Evolutionary conservation across 305 asterid species (phyloP), one percentile per base, ranked within the genome.

Genomic region (Lippia alba): DNA sequence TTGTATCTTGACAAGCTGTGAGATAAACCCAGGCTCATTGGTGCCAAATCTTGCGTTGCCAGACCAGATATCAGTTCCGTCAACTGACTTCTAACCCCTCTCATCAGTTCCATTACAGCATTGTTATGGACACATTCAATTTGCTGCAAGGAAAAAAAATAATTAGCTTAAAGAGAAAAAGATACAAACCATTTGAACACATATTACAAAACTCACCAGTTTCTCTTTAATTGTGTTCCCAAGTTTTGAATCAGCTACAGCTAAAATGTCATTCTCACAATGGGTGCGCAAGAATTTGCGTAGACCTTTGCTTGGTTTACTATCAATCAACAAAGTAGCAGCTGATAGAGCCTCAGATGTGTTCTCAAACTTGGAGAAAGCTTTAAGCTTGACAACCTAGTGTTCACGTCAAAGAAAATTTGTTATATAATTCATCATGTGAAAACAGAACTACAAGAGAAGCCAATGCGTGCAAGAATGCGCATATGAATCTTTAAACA

Each of bases 281-380:
- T 91, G 97, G 56, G 80, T 76, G 12, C 92, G 90, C 77, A 91
- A 81, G 74, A 94, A 94, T 67, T 90, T 94, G 40, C 99, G 89
- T 3, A 94, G 89, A 44, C 96, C 97, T 78, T 91, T 94, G 89
- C 95, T 94, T 19, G 95, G 96, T 79, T 94, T 91, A 71, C 99
- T 87, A 17, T 94, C 97, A 0, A 88, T 85, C 84, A 91, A 74
- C 64, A 91, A 71, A 4, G 96, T 88, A 53, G 97, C 87, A 12
- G 93, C 96, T 19, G 97, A 78, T 58, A 91, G 69, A 14, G 99
- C 99, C 78, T 91, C 97, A 0, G 96, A 75, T 5, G 96, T 94
- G 74, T 94, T 94, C 76, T 94, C 97, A 58, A 94, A 94, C 83
- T 94, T 94, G 5, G 91, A 83, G 32, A 94, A 94, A 10, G 95